Evolutionary conservation across 179 eudicot species (phyloP), one percentile per base, ranked within the genome.

Genomic region (Silene coronaria): DNA sequence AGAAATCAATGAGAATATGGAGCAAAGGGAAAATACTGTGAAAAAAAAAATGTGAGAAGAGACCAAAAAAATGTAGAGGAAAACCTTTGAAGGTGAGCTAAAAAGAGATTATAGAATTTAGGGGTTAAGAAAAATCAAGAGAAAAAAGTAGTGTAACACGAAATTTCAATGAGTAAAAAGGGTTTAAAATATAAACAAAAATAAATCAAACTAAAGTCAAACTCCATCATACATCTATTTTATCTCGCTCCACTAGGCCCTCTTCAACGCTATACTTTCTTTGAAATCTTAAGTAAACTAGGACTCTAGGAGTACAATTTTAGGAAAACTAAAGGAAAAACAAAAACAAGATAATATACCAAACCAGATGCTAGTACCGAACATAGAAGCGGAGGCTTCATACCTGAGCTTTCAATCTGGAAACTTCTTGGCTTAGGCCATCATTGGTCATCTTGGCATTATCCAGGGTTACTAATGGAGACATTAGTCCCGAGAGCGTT

Each of bases 321-420:
- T 5, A 6, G 42, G 36, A 67, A 19, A 38, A 38, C 45, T 38
- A 8, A 38, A 38, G 45, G 6, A 67, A 46, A 32, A 66, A 8
- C 2, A 2, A 46, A 69, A 69, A 30, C 9, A 22, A 48, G 22
- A 27, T 10, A 11, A 17, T 17, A 51, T 53, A 51, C 8, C 61
- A 51, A 55, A 2, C 28, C 24, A 48, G 38, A 19, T 53, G 42
- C 34, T 59, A 66, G 79, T 21, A 76, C 21, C 79, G 61, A 30
- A 64, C 1, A 19, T 9, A 36, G 59, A 48, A 65, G 71, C 27
- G 26, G 76, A 64, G 74, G 58, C 9, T 78, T 38, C 69, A 38
- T 88, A 95, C 99, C 99, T 95, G 99, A 58, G 90, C 85, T 82
- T 94, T 85, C 80, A 95, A 72, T 84, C 78, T 84, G 46, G 82